Evolutionary conservation across 2,329 filamentous ascomycete genomes (phyloP), one percentile per base, ranked within the genome.

Genomic region (Leptographium flavum): DNA sequence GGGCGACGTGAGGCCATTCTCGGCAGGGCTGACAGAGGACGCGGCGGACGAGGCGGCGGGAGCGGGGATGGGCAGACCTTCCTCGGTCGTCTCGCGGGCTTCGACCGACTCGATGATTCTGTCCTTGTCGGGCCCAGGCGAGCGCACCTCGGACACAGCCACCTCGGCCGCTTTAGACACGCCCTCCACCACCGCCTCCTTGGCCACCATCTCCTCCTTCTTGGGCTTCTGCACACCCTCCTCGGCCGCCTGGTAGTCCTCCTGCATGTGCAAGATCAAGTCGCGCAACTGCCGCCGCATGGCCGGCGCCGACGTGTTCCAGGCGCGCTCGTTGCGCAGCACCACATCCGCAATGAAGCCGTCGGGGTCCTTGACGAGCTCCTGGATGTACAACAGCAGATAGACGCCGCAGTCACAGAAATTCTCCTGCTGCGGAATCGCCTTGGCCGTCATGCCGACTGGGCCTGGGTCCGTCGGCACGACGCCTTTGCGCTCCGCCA

Each of bases 341-440:
- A 94, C 65, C 17, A 94, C 64, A 49, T 74, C 79, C 19, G 64
- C 64, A 15, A 84, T 69, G 52, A 93, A 92, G 0, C 58, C 60
- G 50, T 85, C 76, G 0, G 90, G 90, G 48, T 86, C 65, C 43
- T 76, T 70, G 15, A 93, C 71, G 51, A 98, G 94, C 51, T 83
- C 79, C 52, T 87, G 75, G 44, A 94, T 70, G 56, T 96, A 98
- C 3, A 81, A 83, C 4, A 95, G 66, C 3, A 96, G 66, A 54
- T 83, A 98, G 0, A 95, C 66, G 9, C 92, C 92, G 56, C 92
- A 98, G 58, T 98, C 92, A 49, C 76, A 88, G 53, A 73, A 83
- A 57, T 98, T 96, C 41, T 76, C 64, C 60, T 98, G 92, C 49
- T 74, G 65, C 0, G 92, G 90, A 14, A 95, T 81, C 8, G 73